phyloP scores from a whole-genome alignment of 495 filamentous ascomycete genomes.

The Xylaria scruposa region DNA sequence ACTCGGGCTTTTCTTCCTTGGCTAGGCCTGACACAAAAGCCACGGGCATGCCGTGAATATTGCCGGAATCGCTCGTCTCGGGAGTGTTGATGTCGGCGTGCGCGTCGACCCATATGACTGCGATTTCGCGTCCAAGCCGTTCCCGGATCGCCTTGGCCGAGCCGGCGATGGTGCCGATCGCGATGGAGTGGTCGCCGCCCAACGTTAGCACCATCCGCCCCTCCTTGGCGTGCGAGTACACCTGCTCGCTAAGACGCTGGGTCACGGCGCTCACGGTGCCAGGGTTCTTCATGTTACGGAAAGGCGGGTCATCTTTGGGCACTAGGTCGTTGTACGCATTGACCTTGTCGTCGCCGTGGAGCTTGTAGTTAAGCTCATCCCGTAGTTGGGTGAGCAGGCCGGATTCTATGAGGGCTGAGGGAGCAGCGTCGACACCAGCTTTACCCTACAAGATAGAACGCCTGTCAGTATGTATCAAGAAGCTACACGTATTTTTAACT shows the following conservation, averaged over 20 bases:
- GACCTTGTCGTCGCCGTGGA: constrained; percentile 83
- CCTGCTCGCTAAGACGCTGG: constrained; percentile 75
- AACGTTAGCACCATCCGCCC: constrained; percentile 91
- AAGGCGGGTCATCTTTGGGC: constrained; percentile 74
- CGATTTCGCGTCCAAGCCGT: constrained; percentile 79
- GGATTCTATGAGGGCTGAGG: constrained; percentile 85
- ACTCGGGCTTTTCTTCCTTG: constrained; percentile 69
- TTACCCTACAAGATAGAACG: constrained; percentile 68
- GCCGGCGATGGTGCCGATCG: constrained; percentile 89
- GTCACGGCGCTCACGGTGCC: constrained; percentile 90
- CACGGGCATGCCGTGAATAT: constrained; percentile 98
- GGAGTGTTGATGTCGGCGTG: constrained; percentile 98
- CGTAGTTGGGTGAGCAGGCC: constrained; percentile 85
- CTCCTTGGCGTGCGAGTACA: constrained; percentile 83
- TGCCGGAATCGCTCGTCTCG: constrained; percentile 86
- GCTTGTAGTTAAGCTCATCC: constrained; percentile 84
- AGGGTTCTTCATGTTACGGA: constrained; percentile 93
- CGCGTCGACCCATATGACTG: constrained; percentile 98
- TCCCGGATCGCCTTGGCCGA: constrained; percentile 84
- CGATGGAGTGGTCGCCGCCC: constrained; percentile 95
- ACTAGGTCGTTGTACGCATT: constrained; percentile 82
- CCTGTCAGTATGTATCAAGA: constrained; percentile 25
- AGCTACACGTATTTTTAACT: constrained; percentile 1
- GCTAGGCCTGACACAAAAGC: constrained; percentile 88
- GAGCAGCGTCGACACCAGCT: constrained; percentile 89